Evolutionary conservation across 1,284 basidiomycete species (phyloP).

Genomic region (Ceratobasidium sp.): DNA sequence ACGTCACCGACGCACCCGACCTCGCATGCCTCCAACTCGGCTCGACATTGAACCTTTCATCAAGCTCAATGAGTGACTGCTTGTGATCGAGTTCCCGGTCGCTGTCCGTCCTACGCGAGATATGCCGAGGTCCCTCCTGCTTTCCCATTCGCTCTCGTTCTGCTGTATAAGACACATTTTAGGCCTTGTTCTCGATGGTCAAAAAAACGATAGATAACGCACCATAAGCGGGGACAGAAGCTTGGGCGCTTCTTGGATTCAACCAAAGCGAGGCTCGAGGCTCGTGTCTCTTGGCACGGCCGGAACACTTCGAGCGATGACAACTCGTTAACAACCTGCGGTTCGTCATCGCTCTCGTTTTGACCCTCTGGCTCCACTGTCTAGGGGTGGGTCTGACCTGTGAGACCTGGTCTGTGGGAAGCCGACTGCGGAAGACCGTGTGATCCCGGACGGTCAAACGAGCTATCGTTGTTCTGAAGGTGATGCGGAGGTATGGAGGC

Average conservation of each 20-base stretch:
- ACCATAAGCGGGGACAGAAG: slow-evolving; percentile 27
- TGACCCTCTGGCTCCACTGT: slow-evolving; percentile 2
- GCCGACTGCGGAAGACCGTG: slow-evolving; percentile 12
- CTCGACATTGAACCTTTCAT: slow-evolving; percentile 35
- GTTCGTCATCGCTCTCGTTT: slow-evolving; percentile 33
- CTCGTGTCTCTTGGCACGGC: slow-evolving; percentile 40
- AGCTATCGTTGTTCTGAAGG: slow-evolving; percentile 1
- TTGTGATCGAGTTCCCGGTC: slow-evolving; percentile 39
- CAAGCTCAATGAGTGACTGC: slow-evolving; percentile 26
- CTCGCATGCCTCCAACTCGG: slow-evolving; percentile 23
- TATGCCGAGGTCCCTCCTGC: not conserved
- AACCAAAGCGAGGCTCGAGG: slow-evolving; percentile 39
- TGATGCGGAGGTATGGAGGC: not conserved
- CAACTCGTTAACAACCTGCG: slow-evolving; percentile 14
- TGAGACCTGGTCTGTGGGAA: not conserved
- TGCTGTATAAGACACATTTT: not conserved
- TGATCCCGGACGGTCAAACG: slow-evolving; percentile 28
- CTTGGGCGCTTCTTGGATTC: not conserved
- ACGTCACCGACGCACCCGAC: slow-evolving; percentile 7
- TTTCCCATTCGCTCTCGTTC: not conserved
- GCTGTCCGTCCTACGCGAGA: slow-evolving; percentile 15
- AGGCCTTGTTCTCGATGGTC: slow-evolving; percentile 2
- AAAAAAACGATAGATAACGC: slow-evolving; percentile 8
- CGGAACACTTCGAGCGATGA: slow-evolving; percentile 27
- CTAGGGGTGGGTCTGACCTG: not conserved